Evolutionary conservation across 495 filamentous ascomycete species (phyloP).

Genomic region (Daldinia vernicosa): DNA sequence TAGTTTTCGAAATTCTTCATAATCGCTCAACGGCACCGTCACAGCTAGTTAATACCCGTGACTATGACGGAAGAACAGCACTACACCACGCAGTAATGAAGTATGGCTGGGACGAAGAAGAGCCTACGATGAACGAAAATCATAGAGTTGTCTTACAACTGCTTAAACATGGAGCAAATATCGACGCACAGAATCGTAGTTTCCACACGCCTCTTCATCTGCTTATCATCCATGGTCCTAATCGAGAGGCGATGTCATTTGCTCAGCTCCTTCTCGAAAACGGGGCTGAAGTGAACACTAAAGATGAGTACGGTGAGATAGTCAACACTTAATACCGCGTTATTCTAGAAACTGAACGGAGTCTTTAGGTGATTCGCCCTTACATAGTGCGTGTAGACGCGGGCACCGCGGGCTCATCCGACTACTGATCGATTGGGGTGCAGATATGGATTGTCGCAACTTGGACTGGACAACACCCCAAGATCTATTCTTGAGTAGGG

Average conservation of each 20-base stretch:
- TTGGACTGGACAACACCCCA: neutral
- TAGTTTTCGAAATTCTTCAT: neutral
- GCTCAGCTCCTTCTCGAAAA: neutral
- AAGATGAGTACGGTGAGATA: neutral
- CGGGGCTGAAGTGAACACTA: neutral
- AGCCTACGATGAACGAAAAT: neutral
- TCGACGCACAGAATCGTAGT: neutral
- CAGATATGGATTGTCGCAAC: slow-evolving; percentile 1
- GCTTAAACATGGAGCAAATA: neutral
- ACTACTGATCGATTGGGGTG: neutral
- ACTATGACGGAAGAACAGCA: neutral
- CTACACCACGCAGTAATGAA: neutral
- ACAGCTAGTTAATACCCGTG: neutral
- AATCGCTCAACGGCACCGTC: neutral
- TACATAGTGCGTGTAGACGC: neutral
- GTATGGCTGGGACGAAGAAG: neutral
- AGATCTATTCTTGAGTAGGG: neutral
- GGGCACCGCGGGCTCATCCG: neutral
- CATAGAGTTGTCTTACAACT: neutral
- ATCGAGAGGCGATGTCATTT: neutral
- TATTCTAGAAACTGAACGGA: neutral
- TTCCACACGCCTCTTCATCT: neutral
- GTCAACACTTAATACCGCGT: neutral
- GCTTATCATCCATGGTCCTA: neutral
- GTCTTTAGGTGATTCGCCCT: neutral